Evolutionary conservation across 1,284 basidiomycete species (phyloP).

Genomic region (Acaromyces ingoldii): DNA sequence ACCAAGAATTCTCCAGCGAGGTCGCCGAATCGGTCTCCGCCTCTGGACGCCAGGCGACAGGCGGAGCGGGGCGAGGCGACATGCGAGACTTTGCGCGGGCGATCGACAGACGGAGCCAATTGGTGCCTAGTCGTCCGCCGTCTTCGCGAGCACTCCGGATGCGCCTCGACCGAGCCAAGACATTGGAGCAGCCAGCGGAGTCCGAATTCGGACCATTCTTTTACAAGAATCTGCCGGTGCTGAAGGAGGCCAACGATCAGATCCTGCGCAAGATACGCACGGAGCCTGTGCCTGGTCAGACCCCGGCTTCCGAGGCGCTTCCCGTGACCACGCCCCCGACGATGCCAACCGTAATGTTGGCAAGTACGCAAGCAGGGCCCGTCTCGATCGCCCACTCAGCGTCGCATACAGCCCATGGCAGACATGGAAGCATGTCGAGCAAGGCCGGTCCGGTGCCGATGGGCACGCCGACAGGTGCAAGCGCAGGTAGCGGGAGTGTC

Average conservation of each 20-base stretch:
- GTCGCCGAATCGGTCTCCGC: constrained; percentile 56
- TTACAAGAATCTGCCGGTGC: constrained; percentile 92
- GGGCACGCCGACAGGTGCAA: neutral
- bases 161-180: constrained; percentile 18
- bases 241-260: constrained; percentile 98
- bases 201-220: constrained; percentile 91
- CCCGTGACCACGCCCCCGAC: too few species aligned
- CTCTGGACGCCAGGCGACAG: constrained; percentile 1
- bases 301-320: neutral
- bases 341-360: too few species aligned
- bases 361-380: too few species aligned
- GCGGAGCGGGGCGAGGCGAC: neutral
- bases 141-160: constrained; percentile 21
- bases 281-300: constrained; percentile 52
- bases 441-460: constrained; percentile 11
- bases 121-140: constrained; percentile 52
- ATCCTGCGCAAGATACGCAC: constrained; percentile 80
- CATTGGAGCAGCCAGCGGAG: constrained; percentile 15
- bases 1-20: constrained; percentile 82
- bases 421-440: constrained; percentile 38
- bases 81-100: constrained; percentile 21
- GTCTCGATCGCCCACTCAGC: constrained; percentile 35
- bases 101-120: constrained; percentile 22
- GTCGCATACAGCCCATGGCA: constrained; percentile 30
- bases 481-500: constrained; percentile 20